These are phyloP conservation scores for Ogataea ramenticola DNA, from an alignment of 805 yeast species.

Conservation along the genomic window DNA sequence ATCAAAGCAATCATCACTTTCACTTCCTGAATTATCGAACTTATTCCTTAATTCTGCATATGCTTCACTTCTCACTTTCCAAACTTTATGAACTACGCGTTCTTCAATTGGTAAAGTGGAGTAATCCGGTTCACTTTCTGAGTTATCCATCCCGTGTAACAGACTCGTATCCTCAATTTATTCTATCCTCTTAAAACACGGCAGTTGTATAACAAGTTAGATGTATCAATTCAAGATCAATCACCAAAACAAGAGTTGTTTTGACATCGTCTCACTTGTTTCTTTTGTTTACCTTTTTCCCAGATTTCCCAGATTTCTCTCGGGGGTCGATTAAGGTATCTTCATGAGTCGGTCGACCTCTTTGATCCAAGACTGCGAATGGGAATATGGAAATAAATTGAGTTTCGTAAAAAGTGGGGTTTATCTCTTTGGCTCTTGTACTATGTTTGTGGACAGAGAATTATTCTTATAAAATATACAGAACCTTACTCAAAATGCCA, in stretches of 20 bases:
- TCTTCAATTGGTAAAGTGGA: slow-evolving; percentile 58
- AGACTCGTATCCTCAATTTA: too few relatives aligned
- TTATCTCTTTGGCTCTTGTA: not conserved
- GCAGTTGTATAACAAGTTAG: not conserved
- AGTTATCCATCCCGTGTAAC: slow-evolving; percentile 4
- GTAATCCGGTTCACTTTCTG: slow-evolving; percentile 49
- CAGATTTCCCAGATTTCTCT: too few relatives aligned
- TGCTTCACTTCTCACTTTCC: slow-evolving; percentile 84
- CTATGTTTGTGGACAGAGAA: too few relatives aligned
- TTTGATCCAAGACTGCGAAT: too few relatives aligned
- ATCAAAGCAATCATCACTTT: slow-evolving; percentile 47
- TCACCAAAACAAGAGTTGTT: too few relatives aligned
- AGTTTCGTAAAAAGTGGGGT: not conserved
- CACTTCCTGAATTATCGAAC: slow-evolving; percentile 48
- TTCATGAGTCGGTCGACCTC: too few relatives aligned
- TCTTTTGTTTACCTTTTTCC: too few relatives aligned
- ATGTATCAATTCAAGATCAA: not conserved
- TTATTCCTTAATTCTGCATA: slow-evolving; percentile 56
- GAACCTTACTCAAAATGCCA: not conserved
- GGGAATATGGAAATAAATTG: not conserved
- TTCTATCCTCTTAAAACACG: too few relatives aligned
- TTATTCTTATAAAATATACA: too few relatives aligned
- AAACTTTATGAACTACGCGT: slow-evolving; percentile 58
- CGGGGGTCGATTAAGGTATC: too few relatives aligned
- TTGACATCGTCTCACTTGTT: too few relatives aligned